These are phyloP conservation scores for Ustilago curta DNA, from an alignment of 1,284 basidiomycete genomes.

Conservation along the genomic window DNA sequence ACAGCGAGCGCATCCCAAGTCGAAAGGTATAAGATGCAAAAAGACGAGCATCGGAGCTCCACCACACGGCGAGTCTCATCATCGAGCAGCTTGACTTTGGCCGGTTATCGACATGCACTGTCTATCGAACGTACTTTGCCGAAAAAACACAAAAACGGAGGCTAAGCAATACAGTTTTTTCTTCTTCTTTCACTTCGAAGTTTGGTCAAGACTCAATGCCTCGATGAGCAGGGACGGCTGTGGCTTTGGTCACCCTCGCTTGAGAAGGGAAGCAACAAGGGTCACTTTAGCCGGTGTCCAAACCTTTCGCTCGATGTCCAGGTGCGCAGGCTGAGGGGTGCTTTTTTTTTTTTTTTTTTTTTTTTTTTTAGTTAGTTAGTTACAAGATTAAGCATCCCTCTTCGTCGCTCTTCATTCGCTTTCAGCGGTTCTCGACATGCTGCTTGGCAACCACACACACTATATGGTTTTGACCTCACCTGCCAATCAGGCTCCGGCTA, in stretches of 20 bases:
- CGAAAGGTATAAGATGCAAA: background rate
- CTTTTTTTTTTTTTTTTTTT: too few relatives aligned
- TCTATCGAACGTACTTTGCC: background rate
- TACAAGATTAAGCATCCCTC: background rate
- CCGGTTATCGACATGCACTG: conserved; percentile 5
- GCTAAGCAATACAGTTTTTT: background rate
- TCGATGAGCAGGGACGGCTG: background rate
- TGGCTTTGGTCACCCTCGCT: background rate
- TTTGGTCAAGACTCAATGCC: background rate
- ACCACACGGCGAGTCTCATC: conserved; percentile 1
- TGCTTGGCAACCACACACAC: background rate
- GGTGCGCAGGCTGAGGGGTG: conserved; percentile 1
- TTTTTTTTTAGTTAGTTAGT: background rate
- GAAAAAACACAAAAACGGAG: background rate
- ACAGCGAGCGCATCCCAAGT: background rate
- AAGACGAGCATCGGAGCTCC: conserved; percentile 13
- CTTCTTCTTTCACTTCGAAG: background rate
- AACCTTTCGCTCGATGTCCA: conserved; percentile 10
- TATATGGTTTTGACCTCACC: conserved; percentile 1
- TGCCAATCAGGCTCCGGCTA: conserved; percentile 5
- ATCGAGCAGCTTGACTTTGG: background rate
- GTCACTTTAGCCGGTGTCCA: conserved; percentile 3
- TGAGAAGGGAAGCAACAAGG: background rate
- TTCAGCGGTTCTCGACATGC: conserved; percentile 6
- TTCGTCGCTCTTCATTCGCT: background rate